Evolutionary conservation across 169 alveolate species (phyloP).

Genomic region (Cryptosporidium sp.): DNA sequence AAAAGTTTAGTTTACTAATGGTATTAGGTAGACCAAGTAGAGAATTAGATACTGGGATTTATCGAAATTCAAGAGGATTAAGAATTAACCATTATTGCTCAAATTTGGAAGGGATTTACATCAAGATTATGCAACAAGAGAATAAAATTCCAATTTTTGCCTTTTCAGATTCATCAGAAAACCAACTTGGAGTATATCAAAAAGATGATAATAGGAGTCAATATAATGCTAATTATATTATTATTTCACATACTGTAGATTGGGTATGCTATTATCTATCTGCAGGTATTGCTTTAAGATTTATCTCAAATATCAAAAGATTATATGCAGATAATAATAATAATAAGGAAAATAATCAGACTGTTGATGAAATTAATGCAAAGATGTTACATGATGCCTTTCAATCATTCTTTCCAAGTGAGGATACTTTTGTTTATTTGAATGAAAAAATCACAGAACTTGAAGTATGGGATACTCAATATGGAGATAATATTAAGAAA

Average conservation of each 20-base stretch:
- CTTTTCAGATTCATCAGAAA: constrained; percentile 40
- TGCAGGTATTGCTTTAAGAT: constrained; percentile 66
- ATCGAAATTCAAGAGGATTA: constrained; percentile 40
- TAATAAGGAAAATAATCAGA: background rate
- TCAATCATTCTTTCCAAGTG: constrained; percentile 45
- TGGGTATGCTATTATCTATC: constrained; percentile 66
- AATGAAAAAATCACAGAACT: constrained; percentile 59
- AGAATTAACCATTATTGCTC: constrained; percentile 73
- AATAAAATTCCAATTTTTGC: constrained; percentile 48
- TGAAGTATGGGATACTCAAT: constrained; percentile 68
- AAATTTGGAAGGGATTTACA: constrained; percentile 43
- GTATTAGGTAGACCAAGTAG: constrained; percentile 50
- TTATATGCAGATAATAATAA: background rate
- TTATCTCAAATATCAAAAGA: background rate
- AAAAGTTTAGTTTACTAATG: constrained; percentile 14
- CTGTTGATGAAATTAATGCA: constrained; percentile 1
- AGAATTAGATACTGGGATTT: constrained; percentile 55
- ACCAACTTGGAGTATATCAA: constrained; percentile 46
- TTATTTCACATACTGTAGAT: constrained; percentile 56
- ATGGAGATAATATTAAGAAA: constrained; percentile 41
- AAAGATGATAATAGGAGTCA: constrained; percentile 56
- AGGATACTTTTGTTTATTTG: constrained; percentile 28
- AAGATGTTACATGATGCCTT: constrained; percentile 11
- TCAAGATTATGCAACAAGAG: constrained; percentile 17
- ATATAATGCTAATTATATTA: constrained; percentile 43